Evolutionary conservation across 768 basidiomycete genomes (phyloP).

Genomic region (Tremella mesenterica): DNA sequence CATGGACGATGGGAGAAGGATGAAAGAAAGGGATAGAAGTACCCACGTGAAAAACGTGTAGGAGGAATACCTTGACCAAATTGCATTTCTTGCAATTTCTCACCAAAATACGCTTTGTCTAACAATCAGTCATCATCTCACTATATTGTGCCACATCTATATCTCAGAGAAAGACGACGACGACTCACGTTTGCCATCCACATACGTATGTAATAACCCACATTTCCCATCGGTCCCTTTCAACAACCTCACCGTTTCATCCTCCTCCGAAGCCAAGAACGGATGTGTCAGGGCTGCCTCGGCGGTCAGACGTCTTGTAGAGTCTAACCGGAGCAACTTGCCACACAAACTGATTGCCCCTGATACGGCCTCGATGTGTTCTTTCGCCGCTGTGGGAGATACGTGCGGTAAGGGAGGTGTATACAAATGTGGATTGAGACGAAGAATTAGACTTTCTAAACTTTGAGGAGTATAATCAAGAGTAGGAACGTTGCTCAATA

Average conservation of each 20-base stretch:
- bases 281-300: conserved; percentile 65
- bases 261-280: conserved; percentile 55
- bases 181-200: conserved; percentile 23
- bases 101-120: conserved; percentile 27
- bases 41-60: conserved; percentile 15
- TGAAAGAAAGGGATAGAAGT: background rate
- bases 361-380: conserved; percentile 54
- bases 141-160: too few species aligned
- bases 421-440: conserved; percentile 59
- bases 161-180: too few species aligned
- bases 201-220: conserved; percentile 15
- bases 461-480: conserved; percentile 58
- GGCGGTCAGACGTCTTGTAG: conserved; percentile 68
- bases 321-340: conserved; percentile 64
- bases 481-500: conserved; percentile 80
- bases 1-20: background rate
- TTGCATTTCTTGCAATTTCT: conserved; percentile 15
- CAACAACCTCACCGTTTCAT: conserved; percentile 26
- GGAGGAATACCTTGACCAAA: conserved; percentile 34
- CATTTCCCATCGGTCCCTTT: conserved; percentile 21
- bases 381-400: conserved; percentile 44
- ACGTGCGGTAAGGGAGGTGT: conserved; percentile 52
- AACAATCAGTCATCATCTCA: conserved; percentile 1
- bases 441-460: conserved; percentile 67
- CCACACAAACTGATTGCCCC: conserved; percentile 67